phyloP scores from a whole-genome alignment of 768 basidiomycete species.

The Pulveroboletus sp. region DNA sequence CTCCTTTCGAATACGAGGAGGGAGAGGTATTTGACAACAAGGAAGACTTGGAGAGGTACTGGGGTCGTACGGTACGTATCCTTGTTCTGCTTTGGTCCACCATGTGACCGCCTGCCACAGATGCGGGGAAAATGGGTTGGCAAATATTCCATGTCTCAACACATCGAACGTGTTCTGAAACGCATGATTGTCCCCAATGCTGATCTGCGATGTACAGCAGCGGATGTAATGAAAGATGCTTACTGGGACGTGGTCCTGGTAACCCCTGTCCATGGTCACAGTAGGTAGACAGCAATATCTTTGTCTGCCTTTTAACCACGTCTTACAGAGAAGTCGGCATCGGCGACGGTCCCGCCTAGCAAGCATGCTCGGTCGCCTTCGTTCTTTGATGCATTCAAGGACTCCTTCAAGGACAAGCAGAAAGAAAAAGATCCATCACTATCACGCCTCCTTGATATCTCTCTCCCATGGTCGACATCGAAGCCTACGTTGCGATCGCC shows the following conservation, averaged over 20 bases:
- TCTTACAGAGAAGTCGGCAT: conserved; percentile 33
- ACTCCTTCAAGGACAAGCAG: conserved; percentile 21
- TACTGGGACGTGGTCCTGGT: conserved; percentile 52
- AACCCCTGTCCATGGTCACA: conserved; percentile 32
- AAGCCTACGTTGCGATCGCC: conserved; percentile 13
- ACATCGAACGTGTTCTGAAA: conserved; percentile 62
- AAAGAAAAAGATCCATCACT: conserved; percentile 27
- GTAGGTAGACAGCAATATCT: conserved; percentile 33
- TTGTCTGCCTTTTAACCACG: not conserved
- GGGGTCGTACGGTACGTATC: conserved; percentile 67
- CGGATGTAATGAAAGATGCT: conserved; percentile 57
- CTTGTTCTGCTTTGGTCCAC: not conserved
- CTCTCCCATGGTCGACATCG: conserved; percentile 32
- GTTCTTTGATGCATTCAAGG: conserved; percentile 17
- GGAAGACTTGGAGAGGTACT: conserved; percentile 83
- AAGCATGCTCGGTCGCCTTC: conserved; percentile 16
- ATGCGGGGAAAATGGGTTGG: conserved; percentile 86
- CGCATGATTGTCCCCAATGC: conserved; percentile 80
- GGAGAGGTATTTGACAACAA: conserved; percentile 73
- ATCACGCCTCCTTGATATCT: conserved; percentile 31
- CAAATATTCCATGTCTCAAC: conserved; percentile 51
- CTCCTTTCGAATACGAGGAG: conserved; percentile 83
- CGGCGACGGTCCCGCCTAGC: conserved; percentile 13
- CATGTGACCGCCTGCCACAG: conserved; percentile 28
- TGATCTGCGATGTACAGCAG: conserved; percentile 69